A percentile compares a stretch with the other conserved stretches of the same genome.
Conservation (phyloP, 805 yeast genomes). For the Jamesozyma lodderae region DNA sequence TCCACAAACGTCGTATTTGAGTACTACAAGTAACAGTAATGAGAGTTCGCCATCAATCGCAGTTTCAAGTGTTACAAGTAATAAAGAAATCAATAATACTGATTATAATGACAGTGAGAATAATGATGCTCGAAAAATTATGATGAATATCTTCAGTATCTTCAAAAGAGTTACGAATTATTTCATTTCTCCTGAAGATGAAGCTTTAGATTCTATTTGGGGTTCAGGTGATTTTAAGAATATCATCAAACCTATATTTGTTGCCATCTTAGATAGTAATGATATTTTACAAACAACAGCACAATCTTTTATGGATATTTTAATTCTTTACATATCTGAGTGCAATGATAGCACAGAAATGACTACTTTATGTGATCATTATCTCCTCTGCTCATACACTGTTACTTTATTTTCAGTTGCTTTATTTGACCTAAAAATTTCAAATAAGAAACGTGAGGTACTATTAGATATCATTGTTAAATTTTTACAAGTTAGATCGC, state of each 20-base stretch:
- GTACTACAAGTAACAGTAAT: not conserved
- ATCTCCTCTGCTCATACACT: slow-evolving; percentile 25
- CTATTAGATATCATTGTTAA: slow-evolving; percentile 31
- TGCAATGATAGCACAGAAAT: slow-evolving; percentile 2
- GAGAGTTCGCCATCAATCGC: no score
- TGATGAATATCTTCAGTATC: slow-evolving; percentile 17
- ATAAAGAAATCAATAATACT: not conserved
- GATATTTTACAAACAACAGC: slow-evolving; percentile 28
- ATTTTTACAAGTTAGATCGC: slow-evolving; percentile 30
- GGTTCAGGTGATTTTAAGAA: slow-evolving; percentile 9
- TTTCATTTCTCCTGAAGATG: slow-evolving; percentile 9
- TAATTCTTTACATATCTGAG: slow-evolving; percentile 9
- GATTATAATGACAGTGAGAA: slow-evolving; percentile 1
- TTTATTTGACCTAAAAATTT: slow-evolving; percentile 21
- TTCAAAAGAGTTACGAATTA: slow-evolving; percentile 15
- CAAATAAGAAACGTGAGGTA: slow-evolving; percentile 26
- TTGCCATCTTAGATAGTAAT: slow-evolving; percentile 31
- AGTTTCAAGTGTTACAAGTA: no score
- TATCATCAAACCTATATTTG: slow-evolving; percentile 29
- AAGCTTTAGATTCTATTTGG: slow-evolving; percentile 5
- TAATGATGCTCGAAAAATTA: slow-evolving; percentile 16
- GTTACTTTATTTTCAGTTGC: slow-evolving; percentile 30
- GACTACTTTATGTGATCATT: slow-evolving; percentile 6
- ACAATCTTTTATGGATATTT: slow-evolving; percentile 28
- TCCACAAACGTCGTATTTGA: not conserved